Conservation (phyloP, 257 asterid genomes). For the Solanum chmielewskii region DNA sequence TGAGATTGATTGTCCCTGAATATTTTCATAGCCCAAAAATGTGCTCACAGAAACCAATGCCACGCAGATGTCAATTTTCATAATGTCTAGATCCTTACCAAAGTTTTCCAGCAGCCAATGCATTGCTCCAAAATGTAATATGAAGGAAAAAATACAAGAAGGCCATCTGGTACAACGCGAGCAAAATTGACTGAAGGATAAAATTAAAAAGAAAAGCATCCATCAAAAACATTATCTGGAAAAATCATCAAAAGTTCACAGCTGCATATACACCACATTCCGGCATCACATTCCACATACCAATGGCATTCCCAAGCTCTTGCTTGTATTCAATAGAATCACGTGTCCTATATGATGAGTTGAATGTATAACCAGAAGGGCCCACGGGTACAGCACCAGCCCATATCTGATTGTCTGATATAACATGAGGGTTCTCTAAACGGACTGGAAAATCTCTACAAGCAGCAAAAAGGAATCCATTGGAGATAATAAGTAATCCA, state of each 20-base stretch:
- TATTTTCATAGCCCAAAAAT: slow-evolving; percentile 1
- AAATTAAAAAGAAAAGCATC: background rate
- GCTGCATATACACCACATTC: background rate
- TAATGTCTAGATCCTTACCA: slow-evolving; percentile 31
- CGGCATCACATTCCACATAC: slow-evolving; percentile 25
- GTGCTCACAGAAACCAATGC: background rate
- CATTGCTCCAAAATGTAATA: slow-evolving; percentile 87
- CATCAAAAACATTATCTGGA: background rate
- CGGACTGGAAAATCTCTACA: slow-evolving; percentile 84
- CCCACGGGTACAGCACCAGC: slow-evolving; percentile 87
- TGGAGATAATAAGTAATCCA: too few species aligned
- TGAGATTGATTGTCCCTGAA: slow-evolving; percentile 51
- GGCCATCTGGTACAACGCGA: slow-evolving; percentile 95
- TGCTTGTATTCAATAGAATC: slow-evolving; percentile 77
- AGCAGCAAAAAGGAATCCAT: background rate
- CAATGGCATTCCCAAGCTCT: slow-evolving; percentile 99
- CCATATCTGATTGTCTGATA: slow-evolving; percentile 85
- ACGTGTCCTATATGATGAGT: slow-evolving; percentile 86
- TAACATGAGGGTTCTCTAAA: slow-evolving; percentile 97
- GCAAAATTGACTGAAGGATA: slow-evolving; percentile 76
- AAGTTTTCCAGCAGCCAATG: slow-evolving; percentile 77
- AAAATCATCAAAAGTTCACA: background rate
- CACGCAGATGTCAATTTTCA: background rate
- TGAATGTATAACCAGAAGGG: slow-evolving; percentile 87
- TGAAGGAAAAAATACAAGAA: slow-evolving; percentile 92